These are phyloP conservation scores for Morella rubra DNA, from an alignment of 306 rosid species.

Conservation along the genomic window DNA sequence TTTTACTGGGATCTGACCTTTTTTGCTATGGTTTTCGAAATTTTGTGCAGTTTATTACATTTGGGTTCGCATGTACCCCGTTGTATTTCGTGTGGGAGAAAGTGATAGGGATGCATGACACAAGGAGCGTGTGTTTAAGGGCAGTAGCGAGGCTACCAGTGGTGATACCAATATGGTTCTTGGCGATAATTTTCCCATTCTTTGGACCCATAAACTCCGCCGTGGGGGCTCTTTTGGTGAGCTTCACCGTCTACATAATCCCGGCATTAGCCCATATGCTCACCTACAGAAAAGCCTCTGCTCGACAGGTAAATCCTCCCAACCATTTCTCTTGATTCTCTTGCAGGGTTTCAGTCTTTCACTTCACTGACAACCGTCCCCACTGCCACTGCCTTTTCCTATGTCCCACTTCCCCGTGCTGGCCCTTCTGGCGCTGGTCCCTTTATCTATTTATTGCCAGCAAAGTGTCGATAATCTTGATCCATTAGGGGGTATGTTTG, in stretches of 20 bases:
- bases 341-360: not conserved
- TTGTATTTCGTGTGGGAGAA: constrained; percentile 99
- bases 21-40: not conserved
- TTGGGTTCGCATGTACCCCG: constrained; percentile 97
- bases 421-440: not conserved
- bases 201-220: constrained; percentile 96
- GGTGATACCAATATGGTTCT: constrained; percentile 93
- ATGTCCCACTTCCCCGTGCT: not conserved
- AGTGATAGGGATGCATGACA: constrained; percentile 95
- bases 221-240: constrained; percentile 90
- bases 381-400: not conserved
- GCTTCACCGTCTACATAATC: constrained; percentile 95
- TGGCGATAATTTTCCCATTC: constrained; percentile 94
- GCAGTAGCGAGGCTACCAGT: constrained; percentile 91
- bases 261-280: constrained; percentile 88
- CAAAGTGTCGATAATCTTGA: constrained; percentile 24
- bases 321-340: not conserved
- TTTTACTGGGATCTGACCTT: not conserved
- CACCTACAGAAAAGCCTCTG: constrained; percentile 78
- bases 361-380: not conserved
- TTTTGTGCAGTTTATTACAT: constrained; percentile 83
- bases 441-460: not conserved
- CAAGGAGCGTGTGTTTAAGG: constrained; percentile 77
- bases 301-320: constrained; percentile 63
- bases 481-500: constrained; percentile 29